Evolutionary conservation across 1,284 basidiomycete species (phyloP).

Genomic region (Leccinum subrobustum): DNA sequence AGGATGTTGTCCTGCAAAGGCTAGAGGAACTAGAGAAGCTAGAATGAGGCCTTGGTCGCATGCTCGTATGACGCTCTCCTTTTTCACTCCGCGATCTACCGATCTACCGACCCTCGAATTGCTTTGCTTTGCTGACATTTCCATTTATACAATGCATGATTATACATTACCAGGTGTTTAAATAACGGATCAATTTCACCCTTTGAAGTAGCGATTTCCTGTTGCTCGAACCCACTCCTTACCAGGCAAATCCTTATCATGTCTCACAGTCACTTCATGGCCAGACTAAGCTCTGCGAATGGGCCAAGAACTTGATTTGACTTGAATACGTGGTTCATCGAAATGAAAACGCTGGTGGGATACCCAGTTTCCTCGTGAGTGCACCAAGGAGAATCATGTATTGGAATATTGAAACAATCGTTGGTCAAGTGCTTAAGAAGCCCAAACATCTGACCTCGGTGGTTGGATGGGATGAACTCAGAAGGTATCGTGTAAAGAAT

Average conservation of each 20-base stretch:
- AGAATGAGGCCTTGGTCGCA: slow-evolving; percentile 46
- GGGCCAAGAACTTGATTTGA: background rate
- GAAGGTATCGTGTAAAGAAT: background rate
- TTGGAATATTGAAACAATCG: background rate
- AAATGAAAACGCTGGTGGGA: background rate
- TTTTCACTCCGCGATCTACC: slow-evolving; percentile 6
- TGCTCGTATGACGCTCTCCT: slow-evolving; percentile 8
- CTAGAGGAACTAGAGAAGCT: slow-evolving; percentile 90
- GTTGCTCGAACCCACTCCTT: background rate
- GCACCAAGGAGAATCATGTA: background rate
- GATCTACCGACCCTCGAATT: slow-evolving; percentile 3
- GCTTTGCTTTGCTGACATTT: slow-evolving; percentile 15
- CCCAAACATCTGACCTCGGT: background rate
- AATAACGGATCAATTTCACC: slow-evolving; percentile 1
- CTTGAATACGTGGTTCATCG: background rate
- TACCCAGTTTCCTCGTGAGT: slow-evolving; percentile 7
- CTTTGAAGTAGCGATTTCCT: background rate
- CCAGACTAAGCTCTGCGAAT: background rate
- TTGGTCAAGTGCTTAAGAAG: background rate
- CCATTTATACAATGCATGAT: slow-evolving; percentile 1
- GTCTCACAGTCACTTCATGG: background rate
- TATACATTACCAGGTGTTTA: slow-evolving; percentile 23
- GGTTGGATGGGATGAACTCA: background rate
- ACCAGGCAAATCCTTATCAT: background rate
- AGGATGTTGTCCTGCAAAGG: slow-evolving; percentile 88